A percentile compares a stretch with the other conserved stretches of the same genome.
These are phyloP conservation scores for Lanmaoa rubissima DNA, from an alignment of 768 basidiomycete genomes.

Conservation along the genomic window DNA sequence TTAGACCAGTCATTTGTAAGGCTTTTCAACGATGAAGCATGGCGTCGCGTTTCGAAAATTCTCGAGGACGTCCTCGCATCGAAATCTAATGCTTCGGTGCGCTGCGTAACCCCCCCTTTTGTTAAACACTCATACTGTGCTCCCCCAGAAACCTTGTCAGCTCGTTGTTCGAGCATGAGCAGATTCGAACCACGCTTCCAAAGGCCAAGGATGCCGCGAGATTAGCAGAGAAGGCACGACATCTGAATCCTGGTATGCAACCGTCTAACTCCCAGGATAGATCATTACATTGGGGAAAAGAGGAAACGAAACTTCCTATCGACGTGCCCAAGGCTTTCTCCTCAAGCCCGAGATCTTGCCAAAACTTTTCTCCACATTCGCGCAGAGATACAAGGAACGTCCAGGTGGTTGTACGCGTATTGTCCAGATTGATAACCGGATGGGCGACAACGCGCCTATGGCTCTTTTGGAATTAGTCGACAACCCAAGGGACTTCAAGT, in stretches of 20 bases:
- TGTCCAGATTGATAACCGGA: slow-evolving; percentile 84
- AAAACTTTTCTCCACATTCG: slow-evolving; percentile 82
- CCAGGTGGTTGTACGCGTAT: slow-evolving; percentile 96
- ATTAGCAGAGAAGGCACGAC: slow-evolving; percentile 83
- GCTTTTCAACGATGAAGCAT: slow-evolving; percentile 77
- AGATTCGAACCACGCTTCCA: slow-evolving; percentile 92
- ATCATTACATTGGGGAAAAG: slow-evolving; percentile 93
- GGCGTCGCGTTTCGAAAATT: slow-evolving; percentile 90
- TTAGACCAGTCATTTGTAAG: background rate
- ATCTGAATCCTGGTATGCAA: background rate
- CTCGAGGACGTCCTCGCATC: slow-evolving; percentile 86
- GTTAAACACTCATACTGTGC: slow-evolving; percentile 6
- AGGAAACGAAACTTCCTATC: slow-evolving; percentile 65
- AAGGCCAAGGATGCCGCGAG: slow-evolving; percentile 92
- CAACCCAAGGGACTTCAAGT: slow-evolving; percentile 83
- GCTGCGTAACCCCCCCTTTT: slow-evolving; percentile 5
- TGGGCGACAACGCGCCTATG: slow-evolving; percentile 90
- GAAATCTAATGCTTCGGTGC: slow-evolving; percentile 90
- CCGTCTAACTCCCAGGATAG: slow-evolving; percentile 36
- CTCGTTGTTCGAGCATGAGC: slow-evolving; percentile 91
- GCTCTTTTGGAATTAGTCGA: slow-evolving; percentile 96
- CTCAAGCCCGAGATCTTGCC: slow-evolving; percentile 67
- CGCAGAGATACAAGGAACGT: slow-evolving; percentile 74
- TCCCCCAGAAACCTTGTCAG: slow-evolving; percentile 82
- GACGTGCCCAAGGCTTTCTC: slow-evolving; percentile 75